Evolutionary conservation across 768 basidiomycete genomes (phyloP).

Genomic region (Leccinum variicolor): DNA sequence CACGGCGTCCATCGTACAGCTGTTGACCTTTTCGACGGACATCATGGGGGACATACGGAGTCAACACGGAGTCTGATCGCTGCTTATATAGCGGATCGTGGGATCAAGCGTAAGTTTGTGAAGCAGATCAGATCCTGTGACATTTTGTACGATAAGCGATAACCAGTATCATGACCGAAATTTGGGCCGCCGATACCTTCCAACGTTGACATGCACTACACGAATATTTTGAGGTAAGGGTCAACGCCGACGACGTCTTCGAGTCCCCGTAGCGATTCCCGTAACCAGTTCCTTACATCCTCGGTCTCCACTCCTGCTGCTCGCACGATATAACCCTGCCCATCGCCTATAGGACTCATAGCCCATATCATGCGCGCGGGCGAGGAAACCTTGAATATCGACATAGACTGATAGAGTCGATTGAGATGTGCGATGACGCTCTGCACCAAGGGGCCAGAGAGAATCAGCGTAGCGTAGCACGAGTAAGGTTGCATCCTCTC

Average conservation of each 20-base stretch:
- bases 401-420: constrained; percentile 47
- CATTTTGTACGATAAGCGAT: not conserved
- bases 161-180: not conserved
- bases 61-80: not conserved
- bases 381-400: constrained; percentile 53
- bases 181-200: not conserved
- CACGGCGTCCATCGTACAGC: not conserved
- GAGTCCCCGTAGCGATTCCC: constrained; percentile 47
- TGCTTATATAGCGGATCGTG: not conserved
- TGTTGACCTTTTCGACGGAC: constrained; percentile 1
- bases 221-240: constrained; percentile 61
- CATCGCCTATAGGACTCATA: constrained; percentile 53
- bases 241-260: constrained; percentile 59
- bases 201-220: constrained; percentile 24
- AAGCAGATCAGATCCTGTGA: too few species aligned
- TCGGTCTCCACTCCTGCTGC: constrained; percentile 78
- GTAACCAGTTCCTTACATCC: constrained; percentile 68
- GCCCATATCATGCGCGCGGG: constrained; percentile 82
- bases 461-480: constrained; percentile 85
- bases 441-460: constrained; percentile 65
- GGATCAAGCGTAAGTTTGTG: not conserved
- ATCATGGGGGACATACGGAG: not conserved
- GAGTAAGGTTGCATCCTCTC: constrained; percentile 76
- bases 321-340: constrained; percentile 58
- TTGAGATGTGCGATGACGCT: constrained; percentile 47